phyloP scores from a whole-genome alignment of 495 filamentous ascomycete genomes.

The Rostrohypoxylon terebratum region DNA sequence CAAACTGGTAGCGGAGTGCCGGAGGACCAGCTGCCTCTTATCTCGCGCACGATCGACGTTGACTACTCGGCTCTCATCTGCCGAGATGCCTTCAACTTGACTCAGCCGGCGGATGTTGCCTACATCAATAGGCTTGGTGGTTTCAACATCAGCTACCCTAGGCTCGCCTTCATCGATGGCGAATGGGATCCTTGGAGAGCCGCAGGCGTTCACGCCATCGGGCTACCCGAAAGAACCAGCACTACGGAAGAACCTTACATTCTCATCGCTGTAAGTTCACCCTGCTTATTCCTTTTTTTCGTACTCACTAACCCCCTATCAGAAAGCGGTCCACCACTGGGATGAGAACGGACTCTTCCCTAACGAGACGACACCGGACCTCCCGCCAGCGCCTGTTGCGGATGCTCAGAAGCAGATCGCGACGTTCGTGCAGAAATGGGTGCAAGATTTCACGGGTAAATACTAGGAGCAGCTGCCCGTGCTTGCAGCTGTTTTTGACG shows the following conservation, averaged over 20 bases:
- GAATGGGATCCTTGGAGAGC: slow-evolving; percentile 77
- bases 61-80: slow-evolving; percentile 67
- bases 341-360: slow-evolving; percentile 76
- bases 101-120: slow-evolving; percentile 63
- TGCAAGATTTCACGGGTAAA: slow-evolving; percentile 64
- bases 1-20: slow-evolving; percentile 74
- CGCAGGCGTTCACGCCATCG: slow-evolving; percentile 70
- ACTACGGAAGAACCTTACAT: slow-evolving; percentile 71
- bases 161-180: slow-evolving; percentile 76
- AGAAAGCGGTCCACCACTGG: slow-evolving; percentile 72
- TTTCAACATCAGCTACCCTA: slow-evolving; percentile 71
- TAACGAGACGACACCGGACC: slow-evolving; percentile 64
- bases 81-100: slow-evolving; percentile 71
- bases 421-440: slow-evolving; percentile 73
- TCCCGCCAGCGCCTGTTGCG: slow-evolving; percentile 66
- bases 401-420: slow-evolving; percentile 67
- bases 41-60: slow-evolving; percentile 72
- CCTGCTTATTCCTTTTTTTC: neutral
- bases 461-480: slow-evolving; percentile 36
- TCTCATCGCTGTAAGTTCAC: slow-evolving; percentile 62
- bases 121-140: slow-evolving; percentile 77
- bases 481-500: slow-evolving; percentile 25
- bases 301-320: slow-evolving; percentile 10
- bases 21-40: slow-evolving; percentile 65
- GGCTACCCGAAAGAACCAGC: slow-evolving; percentile 58